These are phyloP conservation scores for Aschersonia sp. DNA, from an alignment of 2,329 filamentous ascomycete species.

Conservation along the genomic window DNA sequence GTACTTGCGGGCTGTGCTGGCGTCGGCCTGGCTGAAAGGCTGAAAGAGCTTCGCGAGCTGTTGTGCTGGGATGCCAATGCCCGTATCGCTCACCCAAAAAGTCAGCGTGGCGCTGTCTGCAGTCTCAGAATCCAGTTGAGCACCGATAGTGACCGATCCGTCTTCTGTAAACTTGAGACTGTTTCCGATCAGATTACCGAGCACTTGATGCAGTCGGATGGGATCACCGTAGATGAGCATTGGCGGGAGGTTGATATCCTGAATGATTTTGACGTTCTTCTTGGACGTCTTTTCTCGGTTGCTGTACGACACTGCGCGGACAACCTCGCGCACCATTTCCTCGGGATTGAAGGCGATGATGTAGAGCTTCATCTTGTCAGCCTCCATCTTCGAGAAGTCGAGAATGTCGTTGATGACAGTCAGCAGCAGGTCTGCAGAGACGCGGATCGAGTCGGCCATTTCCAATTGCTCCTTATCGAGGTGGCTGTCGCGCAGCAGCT, in stretches of 20 bases:
- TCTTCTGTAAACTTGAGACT: slow-evolving; percentile 87
- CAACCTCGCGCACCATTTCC: slow-evolving; percentile 53
- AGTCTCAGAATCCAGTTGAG: slow-evolving; percentile 57
- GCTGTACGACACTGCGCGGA: slow-evolving; percentile 51
- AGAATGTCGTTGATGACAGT: slow-evolving; percentile 95
- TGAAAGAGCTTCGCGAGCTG: slow-evolving; percentile 77
- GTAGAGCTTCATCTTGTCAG: slow-evolving; percentile 72
- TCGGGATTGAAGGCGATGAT: slow-evolving; percentile 53
- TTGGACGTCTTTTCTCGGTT: slow-evolving; percentile 48
- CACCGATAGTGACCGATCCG: slow-evolving; percentile 73
- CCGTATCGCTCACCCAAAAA: slow-evolving; percentile 79
- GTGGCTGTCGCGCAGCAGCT: slow-evolving; percentile 63
- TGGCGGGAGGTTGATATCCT: slow-evolving; percentile 60
- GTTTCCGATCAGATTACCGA: slow-evolving; percentile 80
- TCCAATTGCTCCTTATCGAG: slow-evolving; percentile 66
- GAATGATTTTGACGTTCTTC: slow-evolving; percentile 47
- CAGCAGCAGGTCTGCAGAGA: slow-evolving; percentile 73
- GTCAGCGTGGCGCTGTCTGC: slow-evolving; percentile 58
- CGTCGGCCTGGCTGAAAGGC: slow-evolving; percentile 86
- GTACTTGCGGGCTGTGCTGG: slow-evolving; percentile 78
- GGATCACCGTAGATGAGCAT: slow-evolving; percentile 57
- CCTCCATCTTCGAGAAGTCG: slow-evolving; percentile 89
- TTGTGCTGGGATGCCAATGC: slow-evolving; percentile 76
- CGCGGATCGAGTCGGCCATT: slow-evolving; percentile 74
- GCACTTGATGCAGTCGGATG: slow-evolving; percentile 50